Evolutionary conservation across 169 alveolate species (phyloP).

Genomic region (Theileria equi): DNA sequence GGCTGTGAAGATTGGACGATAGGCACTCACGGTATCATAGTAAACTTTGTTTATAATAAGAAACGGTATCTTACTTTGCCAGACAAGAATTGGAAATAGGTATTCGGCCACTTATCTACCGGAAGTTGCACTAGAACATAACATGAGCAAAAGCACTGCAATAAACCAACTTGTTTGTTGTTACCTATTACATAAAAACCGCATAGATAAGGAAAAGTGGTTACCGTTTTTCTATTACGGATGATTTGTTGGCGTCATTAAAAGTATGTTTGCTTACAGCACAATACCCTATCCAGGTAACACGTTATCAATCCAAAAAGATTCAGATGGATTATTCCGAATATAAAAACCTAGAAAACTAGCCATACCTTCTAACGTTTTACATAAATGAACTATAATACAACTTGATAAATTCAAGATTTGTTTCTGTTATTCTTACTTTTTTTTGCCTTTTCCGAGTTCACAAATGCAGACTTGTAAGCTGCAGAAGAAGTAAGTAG

Average conservation of each 20-base stretch:
- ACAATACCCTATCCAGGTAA: conserved; percentile 14
- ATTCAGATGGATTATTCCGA: conserved; percentile 21
- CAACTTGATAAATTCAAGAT: not conserved
- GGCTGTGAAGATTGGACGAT: conserved; percentile 67
- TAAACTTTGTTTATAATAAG: conserved; percentile 40
- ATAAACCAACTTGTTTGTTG: conserved; percentile 24
- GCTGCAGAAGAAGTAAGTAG: conserved; percentile 53
- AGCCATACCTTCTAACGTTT: not conserved
- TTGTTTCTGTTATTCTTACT: conserved; percentile 7
- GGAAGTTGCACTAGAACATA: conserved; percentile 68
- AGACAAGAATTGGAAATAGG: conserved; percentile 1
- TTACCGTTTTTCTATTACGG: conserved; percentile 19
- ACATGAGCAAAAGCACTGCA: conserved; percentile 41
- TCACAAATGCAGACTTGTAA: conserved; percentile 47
- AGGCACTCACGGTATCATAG: conserved; percentile 67
- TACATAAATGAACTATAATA: not conserved
- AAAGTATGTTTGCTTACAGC: conserved; percentile 4
- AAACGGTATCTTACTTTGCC: conserved; percentile 1
- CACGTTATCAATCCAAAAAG: conserved; percentile 49
- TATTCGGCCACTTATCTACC: conserved; percentile 72
- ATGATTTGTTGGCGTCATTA: not conserved
- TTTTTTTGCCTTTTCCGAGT: conserved; percentile 34
- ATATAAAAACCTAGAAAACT: too few species aligned
- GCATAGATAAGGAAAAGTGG: conserved; percentile 53
- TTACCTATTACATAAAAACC: not conserved